Percentiles rank a stretch among this genome's conserved stretches.
Evolutionary conservation across 225 moss, liverwort and hornwort species (phyloP).

Genomic region (Anthoceros angustus): DNA sequence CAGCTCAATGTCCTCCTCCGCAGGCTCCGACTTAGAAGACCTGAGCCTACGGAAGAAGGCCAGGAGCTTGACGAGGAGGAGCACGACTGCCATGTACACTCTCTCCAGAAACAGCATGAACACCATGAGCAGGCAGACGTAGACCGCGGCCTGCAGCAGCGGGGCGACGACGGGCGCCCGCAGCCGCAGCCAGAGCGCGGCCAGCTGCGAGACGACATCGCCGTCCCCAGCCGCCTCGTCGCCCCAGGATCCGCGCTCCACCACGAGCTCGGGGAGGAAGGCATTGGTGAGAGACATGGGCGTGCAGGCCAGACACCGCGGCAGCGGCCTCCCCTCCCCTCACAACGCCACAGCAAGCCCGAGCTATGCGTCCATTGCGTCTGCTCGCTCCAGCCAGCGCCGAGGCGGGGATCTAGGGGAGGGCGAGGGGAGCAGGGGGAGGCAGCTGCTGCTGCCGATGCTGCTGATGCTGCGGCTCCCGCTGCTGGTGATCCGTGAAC

Average conservation of each 20-base stretch:
- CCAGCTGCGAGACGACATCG: slow-evolving; percentile 12
- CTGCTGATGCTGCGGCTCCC: too few species aligned
- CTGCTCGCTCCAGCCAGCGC: too few species aligned
- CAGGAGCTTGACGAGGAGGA: slow-evolving; percentile 38
- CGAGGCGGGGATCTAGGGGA: too few species aligned
- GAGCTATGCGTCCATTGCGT: too few species aligned
- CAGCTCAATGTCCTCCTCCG: slow-evolving; percentile 55
- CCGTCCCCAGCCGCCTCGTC: background rate
- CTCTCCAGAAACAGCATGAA: slow-evolving; percentile 67
- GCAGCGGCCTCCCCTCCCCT: too few species aligned
- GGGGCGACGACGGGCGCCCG: slow-evolving; percentile 62
- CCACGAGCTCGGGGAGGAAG: slow-evolving; percentile 4
- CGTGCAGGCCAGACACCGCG: too few species aligned
- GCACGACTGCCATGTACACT: slow-evolving; percentile 54
- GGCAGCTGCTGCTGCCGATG: too few species aligned
- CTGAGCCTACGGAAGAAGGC: slow-evolving; percentile 18
- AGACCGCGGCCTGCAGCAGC: slow-evolving; percentile 41
- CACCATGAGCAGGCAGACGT: slow-evolving; percentile 57
- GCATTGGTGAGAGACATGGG: slow-evolving; percentile 3
- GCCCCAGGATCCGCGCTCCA: background rate
- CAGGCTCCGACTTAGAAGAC: slow-evolving; percentile 44
- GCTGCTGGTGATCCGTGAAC: too few species aligned
- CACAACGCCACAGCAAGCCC: too few species aligned
- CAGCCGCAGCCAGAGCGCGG: slow-evolving; percentile 42
- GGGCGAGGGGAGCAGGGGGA: too few species aligned